Percentiles rank a stretch among this genome's conserved stretches.
phyloP scores from a whole-genome alignment of 495 filamentous ascomycete species.

The Copromyces sp. region DNA sequence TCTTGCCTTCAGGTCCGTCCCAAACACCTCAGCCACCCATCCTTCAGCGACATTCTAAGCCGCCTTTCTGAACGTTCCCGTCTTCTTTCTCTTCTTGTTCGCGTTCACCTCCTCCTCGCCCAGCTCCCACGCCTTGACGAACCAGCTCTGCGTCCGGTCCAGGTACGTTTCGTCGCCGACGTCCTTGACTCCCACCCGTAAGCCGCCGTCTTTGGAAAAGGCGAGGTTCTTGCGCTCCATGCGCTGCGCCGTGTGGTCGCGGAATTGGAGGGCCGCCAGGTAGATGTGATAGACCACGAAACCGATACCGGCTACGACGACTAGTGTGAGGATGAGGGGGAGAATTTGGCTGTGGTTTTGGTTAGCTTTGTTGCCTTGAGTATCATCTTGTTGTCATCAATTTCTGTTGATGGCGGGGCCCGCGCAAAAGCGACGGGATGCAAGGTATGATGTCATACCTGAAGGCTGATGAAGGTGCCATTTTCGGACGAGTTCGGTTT shows the following conservation, averaged over 20 bases:
- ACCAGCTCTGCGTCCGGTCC: conserved; percentile 71
- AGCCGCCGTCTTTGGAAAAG: conserved; percentile 66
- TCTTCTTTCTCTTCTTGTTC: conserved; percentile 22
- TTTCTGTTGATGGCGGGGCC: background rate
- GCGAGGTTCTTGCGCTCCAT: conserved; percentile 76
- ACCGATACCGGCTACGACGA: conserved; percentile 49
- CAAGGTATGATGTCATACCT: background rate
- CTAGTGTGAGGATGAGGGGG: conserved; percentile 64
- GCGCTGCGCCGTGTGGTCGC: conserved; percentile 54
- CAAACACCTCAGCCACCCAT: background rate
- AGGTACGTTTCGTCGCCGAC: conserved; percentile 66
- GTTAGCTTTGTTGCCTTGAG: background rate
- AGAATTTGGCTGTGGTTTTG: conserved; percentile 43
- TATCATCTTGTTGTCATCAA: no score
- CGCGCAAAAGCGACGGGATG: background rate
- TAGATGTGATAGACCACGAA: conserved; percentile 68
- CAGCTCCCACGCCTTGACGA: conserved; percentile 74
- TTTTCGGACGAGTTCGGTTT: background rate
- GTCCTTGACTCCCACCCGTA: conserved; percentile 73
- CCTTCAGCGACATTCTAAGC: background rate
- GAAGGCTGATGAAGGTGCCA: background rate
- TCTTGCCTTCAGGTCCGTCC: background rate
- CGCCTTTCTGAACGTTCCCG: background rate
- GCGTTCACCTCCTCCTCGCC: conserved; percentile 33
- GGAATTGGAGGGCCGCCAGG: conserved; percentile 56